These are phyloP conservation scores for Aphanomyces astaci DNA, from an alignment of 352 stramenopile species.

Conservation along the genomic window DNA sequence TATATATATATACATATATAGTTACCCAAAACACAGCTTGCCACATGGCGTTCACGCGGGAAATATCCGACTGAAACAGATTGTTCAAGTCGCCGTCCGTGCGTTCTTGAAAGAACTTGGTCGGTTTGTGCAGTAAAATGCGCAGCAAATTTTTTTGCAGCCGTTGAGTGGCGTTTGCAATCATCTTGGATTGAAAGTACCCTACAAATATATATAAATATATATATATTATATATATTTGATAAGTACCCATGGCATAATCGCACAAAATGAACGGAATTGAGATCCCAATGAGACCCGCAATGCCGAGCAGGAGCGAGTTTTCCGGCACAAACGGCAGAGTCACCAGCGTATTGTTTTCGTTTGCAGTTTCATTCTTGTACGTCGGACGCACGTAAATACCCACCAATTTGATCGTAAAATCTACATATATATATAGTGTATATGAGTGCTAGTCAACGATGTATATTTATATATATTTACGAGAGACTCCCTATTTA, in stretches of 20 bases:
- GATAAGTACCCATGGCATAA: not conserved
- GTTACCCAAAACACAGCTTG: conserved; percentile 2
- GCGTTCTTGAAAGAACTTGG: not conserved
- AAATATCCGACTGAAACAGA: conserved; percentile 6
- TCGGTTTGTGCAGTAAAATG: not conserved
- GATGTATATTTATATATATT: too few species aligned
- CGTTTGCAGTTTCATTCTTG: conserved; percentile 3
- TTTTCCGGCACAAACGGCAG: not conserved
- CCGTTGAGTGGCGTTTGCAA: not conserved
- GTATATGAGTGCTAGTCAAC: too few species aligned
- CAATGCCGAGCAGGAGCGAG: conserved; percentile 1
- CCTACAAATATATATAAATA: conserved; percentile 20
- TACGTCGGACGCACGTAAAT: conserved; percentile 36
- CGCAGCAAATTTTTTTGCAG: not conserved
- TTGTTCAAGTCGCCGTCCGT: conserved; percentile 4
- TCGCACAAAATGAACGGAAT: conserved; percentile 2
- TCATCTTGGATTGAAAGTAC: conserved; percentile 4
- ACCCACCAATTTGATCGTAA: conserved; percentile 28
- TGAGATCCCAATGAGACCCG: not conserved
- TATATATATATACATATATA: too few species aligned
- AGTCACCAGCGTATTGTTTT: not conserved
- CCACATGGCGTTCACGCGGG: not conserved
- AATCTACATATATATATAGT: too few species aligned
- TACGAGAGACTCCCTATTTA: too few species aligned
- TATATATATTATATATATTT: not conserved